Conservation (phyloP, 2,329 filamentous ascomycete genomes). For the Westerdykella aurantiaca region DNA sequence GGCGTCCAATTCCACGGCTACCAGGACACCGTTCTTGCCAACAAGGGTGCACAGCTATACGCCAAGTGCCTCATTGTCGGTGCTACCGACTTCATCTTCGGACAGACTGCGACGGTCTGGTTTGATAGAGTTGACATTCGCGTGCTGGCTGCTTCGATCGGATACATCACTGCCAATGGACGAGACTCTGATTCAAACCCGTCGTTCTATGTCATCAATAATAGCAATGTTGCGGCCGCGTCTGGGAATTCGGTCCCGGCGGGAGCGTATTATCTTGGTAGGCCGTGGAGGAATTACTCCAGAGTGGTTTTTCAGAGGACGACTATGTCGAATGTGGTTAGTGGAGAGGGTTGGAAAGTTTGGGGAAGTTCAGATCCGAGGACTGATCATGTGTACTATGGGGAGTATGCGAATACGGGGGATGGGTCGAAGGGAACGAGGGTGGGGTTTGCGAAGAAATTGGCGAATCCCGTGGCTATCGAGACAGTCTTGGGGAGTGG, state of each 20-base stretch:
- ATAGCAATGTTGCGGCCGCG: constrained; percentile 44
- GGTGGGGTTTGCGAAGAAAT: constrained; percentile 44
- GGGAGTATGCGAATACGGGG: constrained; percentile 57
- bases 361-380: constrained; percentile 50
- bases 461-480: constrained; percentile 41
- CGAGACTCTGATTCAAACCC: constrained; percentile 27
- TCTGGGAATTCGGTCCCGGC: constrained; percentile 32
- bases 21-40: constrained; percentile 49
- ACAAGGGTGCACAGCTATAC: constrained; percentile 51
- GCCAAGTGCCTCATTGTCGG: constrained; percentile 53
- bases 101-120: constrained; percentile 49
- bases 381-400: constrained; percentile 51
- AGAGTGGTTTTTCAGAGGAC: constrained; percentile 51
- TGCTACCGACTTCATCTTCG: constrained; percentile 57
- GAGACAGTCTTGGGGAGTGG: constrained; percentile 41
- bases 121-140: constrained; percentile 47
- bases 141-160: constrained; percentile 38
- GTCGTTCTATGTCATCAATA: constrained; percentile 54
- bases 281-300: constrained; percentile 49
- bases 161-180: constrained; percentile 35
- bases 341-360: constrained; percentile 52
- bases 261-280: constrained; percentile 47
- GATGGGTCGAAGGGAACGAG: constrained; percentile 50
- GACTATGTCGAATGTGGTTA: constrained; percentile 51
- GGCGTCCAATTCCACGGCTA: constrained; percentile 51